Conservation (phyloP, 2,329 filamentous ascomycete species). For the Sporothrix sp. region DNA sequence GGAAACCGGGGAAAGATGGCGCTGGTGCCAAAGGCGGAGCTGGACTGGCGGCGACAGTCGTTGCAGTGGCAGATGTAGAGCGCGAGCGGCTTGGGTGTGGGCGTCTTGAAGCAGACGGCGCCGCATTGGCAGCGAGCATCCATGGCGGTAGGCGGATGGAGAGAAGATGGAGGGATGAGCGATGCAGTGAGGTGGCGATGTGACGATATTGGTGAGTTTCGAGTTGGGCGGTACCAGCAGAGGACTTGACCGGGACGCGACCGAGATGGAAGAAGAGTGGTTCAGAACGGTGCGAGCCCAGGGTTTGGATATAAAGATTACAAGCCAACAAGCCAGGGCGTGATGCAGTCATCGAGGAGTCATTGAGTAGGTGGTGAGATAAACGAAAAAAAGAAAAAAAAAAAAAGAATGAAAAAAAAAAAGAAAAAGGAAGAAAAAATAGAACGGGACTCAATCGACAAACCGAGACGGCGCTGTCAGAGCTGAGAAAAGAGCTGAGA, state of each 20-base stretch:
- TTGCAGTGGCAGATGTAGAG: constrained; percentile 21
- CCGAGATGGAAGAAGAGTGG: not conserved
- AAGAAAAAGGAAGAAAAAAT: not conserved
- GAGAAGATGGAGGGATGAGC: not conserved
- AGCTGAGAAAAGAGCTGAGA: too few relatives aligned
- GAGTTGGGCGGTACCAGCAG: not conserved
- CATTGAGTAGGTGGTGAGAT: not conserved
- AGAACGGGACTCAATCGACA: too few relatives aligned
- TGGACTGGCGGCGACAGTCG: constrained; percentile 18
- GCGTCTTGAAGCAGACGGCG: constrained; percentile 18
- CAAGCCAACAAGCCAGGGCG: not conserved
- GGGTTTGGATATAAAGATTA: constrained; percentile 5
- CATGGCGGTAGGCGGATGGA: constrained; percentile 9
- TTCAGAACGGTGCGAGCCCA: not conserved
- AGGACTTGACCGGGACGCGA: not conserved
- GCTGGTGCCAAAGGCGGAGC: constrained; percentile 52
- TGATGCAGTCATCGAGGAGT: constrained; percentile 5
- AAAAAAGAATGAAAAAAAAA: not conserved
- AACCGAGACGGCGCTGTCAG: too few relatives aligned
- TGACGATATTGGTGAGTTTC: not conserved
- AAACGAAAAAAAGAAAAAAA: too few relatives aligned
- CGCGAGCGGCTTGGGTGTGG: constrained; percentile 15
- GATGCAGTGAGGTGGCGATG: not conserved
- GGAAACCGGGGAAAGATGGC: constrained; percentile 61
- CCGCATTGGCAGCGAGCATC: constrained; percentile 20